Percentiles rank a stretch among this genome's conserved stretches.
Evolutionary conservation across 2,329 filamentous ascomycete genomes (phyloP).

Genomic region (Botrytis sinoallii): DNA sequence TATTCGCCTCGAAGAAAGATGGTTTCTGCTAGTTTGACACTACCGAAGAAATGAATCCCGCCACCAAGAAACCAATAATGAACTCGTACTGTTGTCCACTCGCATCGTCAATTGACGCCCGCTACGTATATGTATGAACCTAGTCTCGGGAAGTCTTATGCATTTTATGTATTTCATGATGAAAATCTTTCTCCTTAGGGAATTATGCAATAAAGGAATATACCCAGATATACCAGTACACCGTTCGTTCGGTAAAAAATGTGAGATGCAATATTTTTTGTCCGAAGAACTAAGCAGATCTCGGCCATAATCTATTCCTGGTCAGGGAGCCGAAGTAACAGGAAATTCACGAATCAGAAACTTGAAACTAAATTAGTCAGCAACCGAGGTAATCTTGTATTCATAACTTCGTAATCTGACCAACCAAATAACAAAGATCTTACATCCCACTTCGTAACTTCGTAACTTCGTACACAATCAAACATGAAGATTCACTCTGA

Average conservation of each 20-base stretch:
- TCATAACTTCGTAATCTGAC: slow-evolving; percentile 17
- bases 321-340: slow-evolving; percentile 7
- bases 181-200: not conserved
- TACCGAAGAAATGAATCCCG: not conserved
- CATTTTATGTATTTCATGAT: not conserved
- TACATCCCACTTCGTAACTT: not conserved
- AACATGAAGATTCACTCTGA: not conserved
- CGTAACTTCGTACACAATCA: not conserved
- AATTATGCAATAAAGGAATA: not conserved
- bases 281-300: slow-evolving; percentile 1
- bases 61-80: not conserved
- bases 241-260: not conserved
- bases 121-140: not conserved
- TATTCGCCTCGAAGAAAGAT: not conserved
- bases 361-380: not conserved
- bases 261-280: not conserved
- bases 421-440: slow-evolving; percentile 16
- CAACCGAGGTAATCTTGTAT: slow-evolving; percentile 6
- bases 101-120: not conserved
- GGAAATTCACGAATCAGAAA: not conserved
- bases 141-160: not conserved
- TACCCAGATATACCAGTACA: too few species aligned
- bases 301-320: not conserved
- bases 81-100: slow-evolving; percentile 7
- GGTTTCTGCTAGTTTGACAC: not conserved